Evolutionary conservation across 805 yeast species (phyloP).

Genomic region (Zygotorulaspora danielsina): DNA sequence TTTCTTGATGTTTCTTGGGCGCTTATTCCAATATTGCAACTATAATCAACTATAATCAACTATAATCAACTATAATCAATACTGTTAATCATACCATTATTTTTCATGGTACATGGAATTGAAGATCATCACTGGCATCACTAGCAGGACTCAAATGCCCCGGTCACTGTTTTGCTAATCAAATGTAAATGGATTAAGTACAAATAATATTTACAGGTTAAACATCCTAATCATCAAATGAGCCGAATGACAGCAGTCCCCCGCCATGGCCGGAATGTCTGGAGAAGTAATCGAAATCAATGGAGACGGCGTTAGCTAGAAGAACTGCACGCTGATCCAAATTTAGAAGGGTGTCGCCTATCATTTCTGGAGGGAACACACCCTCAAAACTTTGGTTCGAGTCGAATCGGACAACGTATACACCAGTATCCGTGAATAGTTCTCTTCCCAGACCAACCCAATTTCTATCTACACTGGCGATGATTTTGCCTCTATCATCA

Average conservation of each 20-base stretch:
- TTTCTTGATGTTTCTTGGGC: too few species aligned
- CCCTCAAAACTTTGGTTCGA: conserved; percentile 58
- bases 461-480: conserved; percentile 81
- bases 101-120: too few species aligned
- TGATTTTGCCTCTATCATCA: conserved; percentile 52
- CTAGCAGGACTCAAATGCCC: too few species aligned
- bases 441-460: conserved; percentile 96
- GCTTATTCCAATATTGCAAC: too few species aligned
- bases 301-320: conserved; percentile 82
- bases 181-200: too few species aligned
- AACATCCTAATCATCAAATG: conserved; percentile 22
- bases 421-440: conserved; percentile 90
- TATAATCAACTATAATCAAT: too few species aligned
- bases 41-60: too few species aligned
- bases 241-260: conserved; percentile 31
- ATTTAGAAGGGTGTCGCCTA: conserved; percentile 45
- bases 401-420: conserved; percentile 81
- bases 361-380: conserved; percentile 42
- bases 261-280: conserved; percentile 70
- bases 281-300: conserved; percentile 96
- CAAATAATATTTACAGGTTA: conserved; percentile 1
- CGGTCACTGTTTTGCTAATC: too few species aligned
- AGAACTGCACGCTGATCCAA: conserved; percentile 82
- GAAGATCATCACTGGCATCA: too few species aligned
- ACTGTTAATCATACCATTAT: too few species aligned